These are phyloP conservation scores for Wolfiporia cocos DNA, from an alignment of 1,284 basidiomycete species.

Conservation along the genomic window DNA sequence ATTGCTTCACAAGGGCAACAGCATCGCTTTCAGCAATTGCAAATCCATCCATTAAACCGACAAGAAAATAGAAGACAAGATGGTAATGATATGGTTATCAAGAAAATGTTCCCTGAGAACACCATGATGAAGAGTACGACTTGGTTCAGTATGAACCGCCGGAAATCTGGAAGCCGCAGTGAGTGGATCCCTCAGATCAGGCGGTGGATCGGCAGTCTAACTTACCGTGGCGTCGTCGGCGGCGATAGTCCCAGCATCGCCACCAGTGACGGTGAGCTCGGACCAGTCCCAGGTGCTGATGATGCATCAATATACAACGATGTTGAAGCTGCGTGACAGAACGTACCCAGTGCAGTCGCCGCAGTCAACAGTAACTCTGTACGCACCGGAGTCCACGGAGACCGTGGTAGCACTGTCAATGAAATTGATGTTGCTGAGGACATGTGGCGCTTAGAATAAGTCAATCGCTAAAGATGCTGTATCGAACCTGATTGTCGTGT, in stretches of 20 bases:
- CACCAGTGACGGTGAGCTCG: slow-evolving; percentile 39
- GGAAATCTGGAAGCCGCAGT: too few species aligned
- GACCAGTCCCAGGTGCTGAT: slow-evolving; percentile 48
- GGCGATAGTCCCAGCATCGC: slow-evolving; percentile 26
- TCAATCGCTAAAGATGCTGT: not conserved
- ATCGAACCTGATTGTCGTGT: slow-evolving; percentile 17
- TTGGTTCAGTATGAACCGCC: too few species aligned
- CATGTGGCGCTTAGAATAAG: slow-evolving; percentile 13
- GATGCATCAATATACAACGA: not conserved
- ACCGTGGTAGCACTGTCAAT: slow-evolving; percentile 22
- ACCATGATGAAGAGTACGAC: too few species aligned
- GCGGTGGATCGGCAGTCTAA: too few species aligned
- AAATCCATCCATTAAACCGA: too few species aligned
- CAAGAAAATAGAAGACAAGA: too few species aligned
- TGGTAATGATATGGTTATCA: too few species aligned
- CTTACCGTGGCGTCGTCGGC: slow-evolving; percentile 4
- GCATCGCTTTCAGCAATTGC: too few species aligned
- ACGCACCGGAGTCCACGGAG: slow-evolving; percentile 22
- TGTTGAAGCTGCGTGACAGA: not conserved
- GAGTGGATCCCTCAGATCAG: too few species aligned
- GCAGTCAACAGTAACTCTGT: slow-evolving; percentile 28
- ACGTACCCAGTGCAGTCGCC: slow-evolving; percentile 23
- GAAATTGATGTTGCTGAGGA: slow-evolving; percentile 25
- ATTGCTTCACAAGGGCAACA: too few species aligned
- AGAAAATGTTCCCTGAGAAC: too few species aligned